These are phyloP conservation scores for Pseudogymnoascus sp. DNA, from an alignment of 2,329 filamentous ascomycete species.

Conservation along the genomic window DNA sequence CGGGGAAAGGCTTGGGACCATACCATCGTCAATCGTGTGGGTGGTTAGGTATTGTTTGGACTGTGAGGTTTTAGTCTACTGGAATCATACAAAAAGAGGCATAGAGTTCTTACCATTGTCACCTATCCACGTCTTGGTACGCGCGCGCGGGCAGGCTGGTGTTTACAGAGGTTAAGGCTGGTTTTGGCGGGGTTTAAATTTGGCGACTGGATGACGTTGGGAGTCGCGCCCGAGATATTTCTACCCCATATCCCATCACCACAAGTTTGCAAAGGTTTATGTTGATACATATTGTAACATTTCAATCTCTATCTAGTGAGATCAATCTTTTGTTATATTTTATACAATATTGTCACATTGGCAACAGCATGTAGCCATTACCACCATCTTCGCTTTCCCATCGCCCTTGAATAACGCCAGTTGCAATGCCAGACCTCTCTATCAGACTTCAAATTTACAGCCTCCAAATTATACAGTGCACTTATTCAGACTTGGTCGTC, in stretches of 20 bases:
- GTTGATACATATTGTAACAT: slow-evolving; percentile 7
- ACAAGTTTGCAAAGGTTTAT: not conserved
- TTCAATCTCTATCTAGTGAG: slow-evolving; percentile 6
- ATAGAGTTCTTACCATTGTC: slow-evolving; percentile 27
- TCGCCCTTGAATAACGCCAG: slow-evolving; percentile 12
- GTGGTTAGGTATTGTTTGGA: slow-evolving; percentile 98
- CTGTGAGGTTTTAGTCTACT: slow-evolving; percentile 41
- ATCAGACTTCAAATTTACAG: slow-evolving; percentile 8
- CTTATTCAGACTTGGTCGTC: slow-evolving; percentile 8
- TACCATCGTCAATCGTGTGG: slow-evolving; percentile 83
- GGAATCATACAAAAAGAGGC: slow-evolving; percentile 9
- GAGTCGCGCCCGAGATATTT: not conserved
- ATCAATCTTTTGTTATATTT: not conserved
- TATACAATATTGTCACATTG: slow-evolving; percentile 11
- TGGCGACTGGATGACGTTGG: slow-evolving; percentile 10
- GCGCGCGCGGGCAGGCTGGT: not conserved
- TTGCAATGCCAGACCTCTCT: slow-evolving; percentile 11
- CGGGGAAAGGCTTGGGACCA: slow-evolving; percentile 28
- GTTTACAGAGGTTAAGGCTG: slow-evolving; percentile 6
- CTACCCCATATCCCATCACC: not conserved
- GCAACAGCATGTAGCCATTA: not conserved
- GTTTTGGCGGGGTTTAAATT: slow-evolving; percentile 12
- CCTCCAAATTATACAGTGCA: slow-evolving; percentile 9
- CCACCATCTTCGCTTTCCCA: slow-evolving; percentile 11
- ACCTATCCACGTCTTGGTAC: slow-evolving; percentile 17